phyloP scores from a whole-genome alignment of 2,329 filamentous ascomycete species.

The Coleophoma cylindrospora region DNA sequence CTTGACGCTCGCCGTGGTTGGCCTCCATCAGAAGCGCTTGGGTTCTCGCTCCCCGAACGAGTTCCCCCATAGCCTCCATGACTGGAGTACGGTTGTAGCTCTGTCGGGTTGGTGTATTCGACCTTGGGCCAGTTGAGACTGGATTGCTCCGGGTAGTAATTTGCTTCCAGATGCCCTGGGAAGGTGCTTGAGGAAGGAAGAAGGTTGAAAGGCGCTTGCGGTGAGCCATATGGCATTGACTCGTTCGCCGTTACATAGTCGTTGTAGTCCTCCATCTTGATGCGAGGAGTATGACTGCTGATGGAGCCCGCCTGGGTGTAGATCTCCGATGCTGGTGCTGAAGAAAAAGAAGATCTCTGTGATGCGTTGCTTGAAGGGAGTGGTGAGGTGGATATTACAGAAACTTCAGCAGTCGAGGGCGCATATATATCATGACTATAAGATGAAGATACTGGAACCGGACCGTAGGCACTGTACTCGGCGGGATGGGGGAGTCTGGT shows the following conservation, averaged over 20 bases:
- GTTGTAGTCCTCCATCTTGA: constrained; percentile 26
- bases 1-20: constrained; percentile 13
- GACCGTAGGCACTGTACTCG: constrained; percentile 47
- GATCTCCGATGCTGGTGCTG: constrained; percentile 24
- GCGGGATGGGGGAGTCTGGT: constrained; percentile 38
- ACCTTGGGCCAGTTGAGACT: constrained; percentile 21
- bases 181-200: constrained; percentile 18
- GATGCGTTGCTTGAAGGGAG: constrained; percentile 23
- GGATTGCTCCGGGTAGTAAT: constrained; percentile 20
- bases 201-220: constrained; percentile 15
- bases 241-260: constrained; percentile 19
- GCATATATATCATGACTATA: constrained; percentile 45
- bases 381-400: constrained; percentile 22
- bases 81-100: constrained; percentile 20
- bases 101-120: constrained; percentile 18
- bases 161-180: constrained; percentile 20
- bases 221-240: constrained; percentile 20
- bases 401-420: constrained; percentile 29
- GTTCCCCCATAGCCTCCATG: constrained; percentile 15
- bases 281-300: constrained; percentile 22
- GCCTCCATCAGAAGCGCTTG: constrained; percentile 5
- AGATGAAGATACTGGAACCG: constrained; percentile 36
- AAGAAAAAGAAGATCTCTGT: constrained; percentile 28
- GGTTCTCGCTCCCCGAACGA: constrained; percentile 19
- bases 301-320: constrained; percentile 23